phyloP scores from a whole-genome alignment of 495 filamentous ascomycete genomes.

The Penicillium fimorum region DNA sequence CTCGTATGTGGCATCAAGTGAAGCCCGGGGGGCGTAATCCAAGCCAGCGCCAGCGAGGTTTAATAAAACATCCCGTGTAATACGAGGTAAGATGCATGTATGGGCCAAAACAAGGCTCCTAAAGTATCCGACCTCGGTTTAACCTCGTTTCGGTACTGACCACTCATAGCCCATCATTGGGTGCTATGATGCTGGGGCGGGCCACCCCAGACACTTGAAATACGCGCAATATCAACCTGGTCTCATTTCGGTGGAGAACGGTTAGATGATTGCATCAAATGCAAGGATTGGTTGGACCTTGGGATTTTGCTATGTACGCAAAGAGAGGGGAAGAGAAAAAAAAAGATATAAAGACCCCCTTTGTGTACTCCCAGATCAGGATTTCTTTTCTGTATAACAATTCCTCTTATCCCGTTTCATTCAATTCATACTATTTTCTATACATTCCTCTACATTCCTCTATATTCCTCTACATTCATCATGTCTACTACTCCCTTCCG shows the following conservation, averaged over 20 bases:
- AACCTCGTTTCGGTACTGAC: not conserved
- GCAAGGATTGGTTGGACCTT: slow-evolving; percentile 16
- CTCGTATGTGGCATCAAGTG: not conserved
- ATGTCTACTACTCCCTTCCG: slow-evolving; percentile 51
- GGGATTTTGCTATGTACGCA: slow-evolving; percentile 10
- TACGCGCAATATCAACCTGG: slow-evolving; percentile 17
- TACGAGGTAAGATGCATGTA: slow-evolving; percentile 17
- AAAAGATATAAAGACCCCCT: slow-evolving; percentile 25
- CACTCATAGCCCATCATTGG: slow-evolving; percentile 13
- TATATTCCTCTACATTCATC: slow-evolving; percentile 11
- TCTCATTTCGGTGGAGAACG: slow-evolving; percentile 2
- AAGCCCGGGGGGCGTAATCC: not conserved
- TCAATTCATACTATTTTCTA: slow-evolving; percentile 1
- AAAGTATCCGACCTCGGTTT: slow-evolving; percentile 12
- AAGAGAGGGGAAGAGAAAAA: slow-evolving; percentile 1
- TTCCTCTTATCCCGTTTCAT: slow-evolving; percentile 4
- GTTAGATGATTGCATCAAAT: slow-evolving; percentile 6
- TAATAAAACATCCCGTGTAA: slow-evolving; percentile 14
- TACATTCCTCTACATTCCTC: not conserved
- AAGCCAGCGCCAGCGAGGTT: slow-evolving; percentile 5
- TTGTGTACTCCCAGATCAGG: not conserved
- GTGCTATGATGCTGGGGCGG: slow-evolving; percentile 25
- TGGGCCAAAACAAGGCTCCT: not conserved
- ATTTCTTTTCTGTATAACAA: not conserved
- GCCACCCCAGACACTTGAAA: slow-evolving; percentile 7